phyloP scores from a whole-genome alignment of 306 rosid genomes.

The Cotoneaster glaucophyllus region DNA sequence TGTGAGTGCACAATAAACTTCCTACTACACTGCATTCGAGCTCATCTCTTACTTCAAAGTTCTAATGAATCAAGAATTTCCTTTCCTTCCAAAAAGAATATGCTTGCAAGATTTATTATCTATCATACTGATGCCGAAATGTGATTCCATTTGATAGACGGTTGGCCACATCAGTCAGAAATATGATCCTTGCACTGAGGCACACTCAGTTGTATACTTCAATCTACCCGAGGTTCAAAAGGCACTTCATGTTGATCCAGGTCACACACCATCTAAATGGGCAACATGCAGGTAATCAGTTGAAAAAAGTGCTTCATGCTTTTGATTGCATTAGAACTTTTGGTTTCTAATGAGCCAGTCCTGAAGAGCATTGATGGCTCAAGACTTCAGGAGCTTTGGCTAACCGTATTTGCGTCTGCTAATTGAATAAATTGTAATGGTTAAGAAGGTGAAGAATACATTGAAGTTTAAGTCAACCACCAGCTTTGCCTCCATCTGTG shows the following conservation, averaged over 20 bases:
- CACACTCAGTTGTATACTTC: constrained; percentile 56
- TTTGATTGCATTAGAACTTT: constrained; percentile 5
- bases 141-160: constrained; percentile 32
- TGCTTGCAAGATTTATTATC: background rate
- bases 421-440: background rate
- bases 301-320: background rate
- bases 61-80: background rate
- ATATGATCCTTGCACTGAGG: constrained; percentile 94
- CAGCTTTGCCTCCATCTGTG: background rate
- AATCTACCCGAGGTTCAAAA: constrained; percentile 73
- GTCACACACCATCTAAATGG: constrained; percentile 60
- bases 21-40: background rate
- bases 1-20: constrained; percentile 35
- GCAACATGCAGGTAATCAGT: constrained; percentile 67
- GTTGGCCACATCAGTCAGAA: constrained; percentile 37
- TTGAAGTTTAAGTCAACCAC: background rate
- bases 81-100: background rate
- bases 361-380: background rate
- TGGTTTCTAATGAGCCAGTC: constrained; percentile 1
- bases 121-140: constrained; percentile 16
- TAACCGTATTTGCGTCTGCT: background rate
- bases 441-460: background rate
- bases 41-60: background rate
- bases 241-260: constrained; percentile 60
- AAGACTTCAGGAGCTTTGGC: background rate